Evolutionary conservation across 306 rosid genomes (phyloP).

Genomic region (Psophocarpus tetragonolobus): DNA sequence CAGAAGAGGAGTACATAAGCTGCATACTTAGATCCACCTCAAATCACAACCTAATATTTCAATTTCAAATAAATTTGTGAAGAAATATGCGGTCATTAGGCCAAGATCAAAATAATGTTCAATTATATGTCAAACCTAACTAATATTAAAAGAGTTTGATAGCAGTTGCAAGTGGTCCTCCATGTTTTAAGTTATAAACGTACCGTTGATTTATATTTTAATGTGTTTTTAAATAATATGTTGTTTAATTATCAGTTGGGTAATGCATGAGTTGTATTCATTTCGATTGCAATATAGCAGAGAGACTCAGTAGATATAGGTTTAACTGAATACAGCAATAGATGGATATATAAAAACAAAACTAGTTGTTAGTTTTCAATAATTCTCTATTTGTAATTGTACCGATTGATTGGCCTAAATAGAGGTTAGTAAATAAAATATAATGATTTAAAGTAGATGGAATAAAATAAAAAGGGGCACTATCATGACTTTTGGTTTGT

Average conservation of each 20-base stretch:
- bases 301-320: background rate
- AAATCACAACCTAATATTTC: background rate
- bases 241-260: background rate
- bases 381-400: background rate
- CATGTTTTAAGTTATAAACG: background rate
- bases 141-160: background rate
- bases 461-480: background rate
- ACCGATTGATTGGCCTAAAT: background rate
- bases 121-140: background rate
- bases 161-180: background rate
- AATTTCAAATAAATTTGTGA: background rate
- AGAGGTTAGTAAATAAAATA: background rate
- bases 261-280: background rate
- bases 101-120: background rate
- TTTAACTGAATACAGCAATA: background rate
- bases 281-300: background rate
- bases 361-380: background rate
- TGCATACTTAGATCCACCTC: background rate
- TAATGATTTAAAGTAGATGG: conserved; percentile 12
- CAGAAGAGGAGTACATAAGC: no score
- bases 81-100: background rate
- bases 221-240: background rate
- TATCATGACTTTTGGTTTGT: background rate
- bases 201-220: background rate
- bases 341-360: background rate